phyloP scores from a whole-genome alignment of 1,284 basidiomycete genomes.

The Anthracocystis panici-leucophaei region DNA sequence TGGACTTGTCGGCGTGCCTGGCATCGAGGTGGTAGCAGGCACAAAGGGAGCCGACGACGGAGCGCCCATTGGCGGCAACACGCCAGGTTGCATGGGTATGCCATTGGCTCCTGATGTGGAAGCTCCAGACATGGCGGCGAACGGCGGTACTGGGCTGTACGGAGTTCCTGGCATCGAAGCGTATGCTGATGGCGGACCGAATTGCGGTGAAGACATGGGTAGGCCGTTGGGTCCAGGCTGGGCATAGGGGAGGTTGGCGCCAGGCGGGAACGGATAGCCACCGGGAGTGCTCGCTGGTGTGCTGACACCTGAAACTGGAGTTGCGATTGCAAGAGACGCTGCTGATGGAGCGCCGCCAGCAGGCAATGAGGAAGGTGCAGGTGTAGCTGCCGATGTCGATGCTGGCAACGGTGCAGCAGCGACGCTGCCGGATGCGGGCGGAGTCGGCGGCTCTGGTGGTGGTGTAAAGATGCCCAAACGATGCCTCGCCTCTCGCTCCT shows the following conservation, averaged over 20 bases:
- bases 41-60: constrained; percentile 15
- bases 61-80: constrained; percentile 5
- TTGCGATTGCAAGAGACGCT: constrained; percentile 13
- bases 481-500: constrained; percentile 41
- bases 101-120: constrained; percentile 10
- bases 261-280: constrained; percentile 29
- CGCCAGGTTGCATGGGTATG: constrained; percentile 18
- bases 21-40: constrained; percentile 15
- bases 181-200: constrained; percentile 13
- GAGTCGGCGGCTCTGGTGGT: constrained; percentile 16
- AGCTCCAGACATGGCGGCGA: constrained; percentile 11
- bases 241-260: constrained; percentile 13
- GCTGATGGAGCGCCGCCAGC: constrained; percentile 6
- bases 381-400: constrained; percentile 5
- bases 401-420: constrained; percentile 16
- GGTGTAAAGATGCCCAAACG: constrained; percentile 45
- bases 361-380: constrained; percentile 11
- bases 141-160: constrained; percentile 12
- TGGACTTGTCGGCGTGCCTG: constrained; percentile 29
- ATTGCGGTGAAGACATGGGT: constrained; percentile 20
- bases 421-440: neutral
- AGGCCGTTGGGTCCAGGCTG: constrained; percentile 23
- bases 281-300: constrained; percentile 30
- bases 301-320: constrained; percentile 19
- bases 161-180: constrained; percentile 24